Evolutionary conservation across 768 basidiomycete species (phyloP), one percentile per base, ranked within the genome.

Genomic region (Russula griseocarnosa): DNA sequence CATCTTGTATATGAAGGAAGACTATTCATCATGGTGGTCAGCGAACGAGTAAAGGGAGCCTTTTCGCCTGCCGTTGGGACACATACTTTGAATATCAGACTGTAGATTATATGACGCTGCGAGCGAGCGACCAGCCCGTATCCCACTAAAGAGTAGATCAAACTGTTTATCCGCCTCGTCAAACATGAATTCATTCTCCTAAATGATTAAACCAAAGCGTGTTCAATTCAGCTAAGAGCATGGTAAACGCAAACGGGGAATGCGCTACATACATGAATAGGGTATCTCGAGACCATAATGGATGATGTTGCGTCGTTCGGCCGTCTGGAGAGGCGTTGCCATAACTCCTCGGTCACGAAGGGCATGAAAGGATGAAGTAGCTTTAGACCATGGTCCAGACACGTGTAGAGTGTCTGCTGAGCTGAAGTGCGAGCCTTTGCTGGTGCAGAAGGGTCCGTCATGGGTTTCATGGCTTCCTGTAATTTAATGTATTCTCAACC

Each of bases 291-390:
- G 22, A 98, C 76, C 92, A 95, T 95, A 73, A 99, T 94, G 0
- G 93, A 93, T 8, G 86, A 84, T 11, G 88, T 91, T 10, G 81
- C 68, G 72, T 98, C 94, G 46, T 87, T 87, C 1, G 88, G 85
- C 64, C 94, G 80, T 20, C 95, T 81, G 0, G 95, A 94, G 2
- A 99, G 79, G 32, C 97, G 85, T 74, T 99, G 97, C 97, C 97
- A 99, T 13, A 99, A 78, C 74, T 98, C 97, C 76, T 99, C 97
- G 5, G 97, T 98, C 36, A 99, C 92, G 75, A 90, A 99, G 1
- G 97, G 97, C 97, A 98, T 99, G 79, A 98, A 94, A 0, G 97
- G 97, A 74, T 98, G 97, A 1, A 98, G 80, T 2, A 99, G 79
- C 22, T 88, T 86, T 58, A 99, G 79, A 11, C 95, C 97, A 65